Conservation (phyloP, 2,329 filamentous ascomycete species). For the Botrytis hyacinthi region DNA sequence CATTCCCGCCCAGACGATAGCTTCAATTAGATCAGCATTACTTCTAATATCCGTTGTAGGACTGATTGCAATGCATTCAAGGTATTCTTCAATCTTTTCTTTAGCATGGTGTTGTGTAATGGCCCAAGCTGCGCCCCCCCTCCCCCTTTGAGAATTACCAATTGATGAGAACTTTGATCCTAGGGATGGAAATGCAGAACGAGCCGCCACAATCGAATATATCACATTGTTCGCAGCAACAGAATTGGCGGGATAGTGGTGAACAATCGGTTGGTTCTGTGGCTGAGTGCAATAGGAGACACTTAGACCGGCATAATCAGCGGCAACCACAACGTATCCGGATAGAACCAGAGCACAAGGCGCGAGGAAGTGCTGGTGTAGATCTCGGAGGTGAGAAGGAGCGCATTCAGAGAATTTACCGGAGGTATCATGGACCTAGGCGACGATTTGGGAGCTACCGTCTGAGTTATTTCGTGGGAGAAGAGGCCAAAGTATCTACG, state of each 20-base stretch:
- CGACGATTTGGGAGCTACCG: slow-evolving; percentile 11
- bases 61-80: slow-evolving; percentile 19
- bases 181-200: slow-evolving; percentile 43
- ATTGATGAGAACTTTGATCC: slow-evolving; percentile 45
- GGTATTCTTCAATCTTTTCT: slow-evolving; percentile 21
- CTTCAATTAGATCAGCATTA: neutral
- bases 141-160: slow-evolving; percentile 51
- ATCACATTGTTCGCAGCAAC: slow-evolving; percentile 45
- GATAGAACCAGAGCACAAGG: slow-evolving; percentile 44
- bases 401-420: slow-evolving; percentile 43
- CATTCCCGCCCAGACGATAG: neutral
- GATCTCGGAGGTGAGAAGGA: slow-evolving; percentile 44
- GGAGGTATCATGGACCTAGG: slow-evolving; percentile 43
- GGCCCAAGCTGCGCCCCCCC: slow-evolving; percentile 46
- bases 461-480: neutral
- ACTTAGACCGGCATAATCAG: slow-evolving; percentile 48
- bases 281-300: slow-evolving; percentile 35
- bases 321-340: slow-evolving; percentile 46
- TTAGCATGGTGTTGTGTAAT: slow-evolving; percentile 34
- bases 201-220: slow-evolving; percentile 45
- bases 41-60: neutral
- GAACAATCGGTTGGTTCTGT: slow-evolving; percentile 40
- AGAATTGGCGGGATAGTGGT: slow-evolving; percentile 43
- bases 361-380: slow-evolving; percentile 44
- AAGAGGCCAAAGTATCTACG: slow-evolving; percentile 5